A percentile compares a stretch with the other conserved stretches of the same genome.
Evolutionary conservation across 139 green algal genomes (phyloP).

Genomic region (Chlamydomonas asymmetrica): DNA sequence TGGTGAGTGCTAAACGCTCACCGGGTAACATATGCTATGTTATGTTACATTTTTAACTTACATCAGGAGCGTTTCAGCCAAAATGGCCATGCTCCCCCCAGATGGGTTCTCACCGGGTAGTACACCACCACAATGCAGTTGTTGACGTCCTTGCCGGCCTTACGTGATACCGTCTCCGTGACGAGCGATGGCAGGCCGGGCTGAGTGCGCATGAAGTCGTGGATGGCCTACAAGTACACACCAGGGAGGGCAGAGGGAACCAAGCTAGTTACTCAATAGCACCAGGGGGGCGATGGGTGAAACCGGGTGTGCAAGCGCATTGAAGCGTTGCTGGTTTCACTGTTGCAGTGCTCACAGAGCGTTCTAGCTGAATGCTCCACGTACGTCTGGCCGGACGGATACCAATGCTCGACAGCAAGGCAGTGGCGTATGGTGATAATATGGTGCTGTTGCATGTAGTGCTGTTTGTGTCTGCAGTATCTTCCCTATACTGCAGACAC

Average conservation of each 20-base stretch:
- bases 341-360: neutral
- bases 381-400: neutral
- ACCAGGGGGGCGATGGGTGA: neutral
- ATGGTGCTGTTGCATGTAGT: too few relatives aligned
- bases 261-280: neutral
- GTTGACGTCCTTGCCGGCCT: too few relatives aligned
- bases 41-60: too few relatives aligned
- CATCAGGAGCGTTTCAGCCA: too few relatives aligned
- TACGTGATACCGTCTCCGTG: constrained; percentile 8
- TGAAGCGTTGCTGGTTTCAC: neutral
- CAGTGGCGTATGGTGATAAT: too few relatives aligned
- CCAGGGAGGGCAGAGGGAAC: neutral
- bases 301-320: neutral
- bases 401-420: neutral
- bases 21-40: too few relatives aligned
- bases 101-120: neutral
- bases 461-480: neutral
- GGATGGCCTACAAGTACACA: constrained; percentile 17
- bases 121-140: neutral
- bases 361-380: neutral
- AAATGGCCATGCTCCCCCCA: too few relatives aligned
- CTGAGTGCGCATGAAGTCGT: constrained; percentile 46
- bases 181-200: constrained; percentile 28
- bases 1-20: too few relatives aligned
- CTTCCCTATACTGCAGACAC: neutral